These are phyloP conservation scores for Friedmanniomyces endolithicus DNA, from an alignment of 495 filamentous ascomycete genomes.

Conservation along the genomic window DNA sequence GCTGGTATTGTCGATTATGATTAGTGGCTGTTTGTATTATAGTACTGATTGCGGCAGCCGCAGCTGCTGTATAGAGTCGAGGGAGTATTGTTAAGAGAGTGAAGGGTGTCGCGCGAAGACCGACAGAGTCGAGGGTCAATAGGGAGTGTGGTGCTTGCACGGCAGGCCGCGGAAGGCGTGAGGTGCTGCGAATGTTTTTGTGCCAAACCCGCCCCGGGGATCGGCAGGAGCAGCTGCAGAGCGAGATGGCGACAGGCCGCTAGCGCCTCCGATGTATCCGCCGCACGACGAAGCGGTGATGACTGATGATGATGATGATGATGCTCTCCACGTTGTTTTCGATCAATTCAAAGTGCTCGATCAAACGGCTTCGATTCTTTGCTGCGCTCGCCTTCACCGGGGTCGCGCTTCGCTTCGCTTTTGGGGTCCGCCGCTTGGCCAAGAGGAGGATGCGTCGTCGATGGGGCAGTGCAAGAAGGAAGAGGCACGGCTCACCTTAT, in stretches of 20 bases:
- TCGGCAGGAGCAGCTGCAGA: not conserved
- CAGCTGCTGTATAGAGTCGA: not conserved
- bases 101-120: not conserved
- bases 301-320: too few species aligned
- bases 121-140: not conserved
- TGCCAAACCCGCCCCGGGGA: not conserved
- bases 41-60: not conserved
- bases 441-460: not conserved
- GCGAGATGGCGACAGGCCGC: not conserved
- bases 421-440: not conserved
- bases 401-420: not conserved
- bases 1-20: constrained; percentile 18
- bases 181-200: not conserved
- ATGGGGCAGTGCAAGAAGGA: not conserved
- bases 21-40: constrained; percentile 11
- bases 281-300: not conserved
- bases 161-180: not conserved
- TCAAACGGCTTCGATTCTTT: not conserved
- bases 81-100: not conserved
- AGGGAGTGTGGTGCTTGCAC: not conserved
- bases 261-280: not conserved
- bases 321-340: too few species aligned
- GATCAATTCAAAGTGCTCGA: not conserved
- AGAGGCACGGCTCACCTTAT: not conserved
- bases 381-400: not conserved